Conservation (phyloP, 495 filamentous ascomycete genomes). For the Penicillium daleae region DNA sequence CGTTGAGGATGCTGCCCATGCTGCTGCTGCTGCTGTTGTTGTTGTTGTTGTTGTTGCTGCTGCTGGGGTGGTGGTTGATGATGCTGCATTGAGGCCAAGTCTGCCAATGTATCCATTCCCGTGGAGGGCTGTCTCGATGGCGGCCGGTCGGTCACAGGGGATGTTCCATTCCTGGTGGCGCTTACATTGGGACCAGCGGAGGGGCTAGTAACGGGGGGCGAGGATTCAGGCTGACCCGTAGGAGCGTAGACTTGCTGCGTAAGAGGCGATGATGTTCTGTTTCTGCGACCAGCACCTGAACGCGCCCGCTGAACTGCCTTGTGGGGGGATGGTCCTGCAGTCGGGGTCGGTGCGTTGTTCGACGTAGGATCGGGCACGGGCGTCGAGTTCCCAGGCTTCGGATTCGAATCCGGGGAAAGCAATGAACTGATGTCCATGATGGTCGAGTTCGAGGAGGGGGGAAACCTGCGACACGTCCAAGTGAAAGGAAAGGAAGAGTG, state of each 20-base stretch:
- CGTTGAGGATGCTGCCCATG: conserved; percentile 1
- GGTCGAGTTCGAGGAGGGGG: conserved; percentile 1
- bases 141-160: conserved; percentile 37
- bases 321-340: conserved; percentile 36
- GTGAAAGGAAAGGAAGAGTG: conserved; percentile 20
- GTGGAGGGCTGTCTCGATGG: conserved; percentile 55
- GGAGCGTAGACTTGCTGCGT: conserved; percentile 47
- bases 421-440: conserved; percentile 76
- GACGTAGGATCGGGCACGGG: conserved; percentile 42
- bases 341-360: conserved; percentile 31
- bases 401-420: conserved; percentile 68
- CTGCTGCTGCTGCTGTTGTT: not conserved
- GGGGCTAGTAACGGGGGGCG: conserved; percentile 34
- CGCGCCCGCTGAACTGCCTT: conserved; percentile 43
- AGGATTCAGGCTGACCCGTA: conserved; percentile 36
- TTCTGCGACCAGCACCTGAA: conserved; percentile 36
- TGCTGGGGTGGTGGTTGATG: conserved; percentile 50
- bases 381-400: conserved; percentile 47
- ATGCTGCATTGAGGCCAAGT: conserved; percentile 69
- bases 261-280: conserved; percentile 48
- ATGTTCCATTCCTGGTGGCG: conserved; percentile 37
- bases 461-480: conserved; percentile 12
- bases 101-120: conserved; percentile 68
- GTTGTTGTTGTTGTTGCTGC: not conserved
- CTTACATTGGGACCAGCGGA: conserved; percentile 33